Evolutionary conservation across 2,329 filamentous ascomycete genomes (phyloP).

Genomic region (Alternaria novae-zelandiae): DNA sequence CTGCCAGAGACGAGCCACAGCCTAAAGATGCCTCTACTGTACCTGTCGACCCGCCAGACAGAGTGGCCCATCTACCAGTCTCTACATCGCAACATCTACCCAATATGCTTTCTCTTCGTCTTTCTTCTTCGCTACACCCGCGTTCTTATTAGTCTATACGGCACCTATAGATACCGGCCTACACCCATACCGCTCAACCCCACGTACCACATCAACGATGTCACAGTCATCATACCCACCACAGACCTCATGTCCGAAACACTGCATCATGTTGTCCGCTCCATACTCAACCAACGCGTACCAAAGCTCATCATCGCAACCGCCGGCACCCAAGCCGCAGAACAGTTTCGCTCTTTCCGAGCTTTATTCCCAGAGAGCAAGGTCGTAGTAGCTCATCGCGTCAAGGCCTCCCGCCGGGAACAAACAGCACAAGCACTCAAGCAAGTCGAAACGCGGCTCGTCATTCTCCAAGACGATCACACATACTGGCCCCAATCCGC

Average conservation of each 20-base stretch:
- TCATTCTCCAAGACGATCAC: background rate
- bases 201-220: background rate
- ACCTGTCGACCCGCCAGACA: background rate
- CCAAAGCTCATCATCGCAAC: background rate
- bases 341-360: background rate
- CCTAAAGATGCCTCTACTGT: background rate
- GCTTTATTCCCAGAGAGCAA: background rate
- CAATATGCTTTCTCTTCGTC: background rate
- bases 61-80: background rate
- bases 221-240: background rate
- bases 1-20: background rate
- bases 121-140: background rate
- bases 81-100: background rate
- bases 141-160: background rate
- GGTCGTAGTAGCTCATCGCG: background rate
- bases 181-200: background rate
- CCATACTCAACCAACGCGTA: background rate
- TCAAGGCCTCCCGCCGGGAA: background rate
- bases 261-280: background rate
- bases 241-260: background rate
- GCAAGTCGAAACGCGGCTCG: background rate
- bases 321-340: background rate
- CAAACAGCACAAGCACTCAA: background rate
- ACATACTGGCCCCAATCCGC: background rate
- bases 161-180: background rate